Conservation (phyloP, 2,329 filamentous ascomycete species). For the Colletotrichum ledebouriae region DNA sequence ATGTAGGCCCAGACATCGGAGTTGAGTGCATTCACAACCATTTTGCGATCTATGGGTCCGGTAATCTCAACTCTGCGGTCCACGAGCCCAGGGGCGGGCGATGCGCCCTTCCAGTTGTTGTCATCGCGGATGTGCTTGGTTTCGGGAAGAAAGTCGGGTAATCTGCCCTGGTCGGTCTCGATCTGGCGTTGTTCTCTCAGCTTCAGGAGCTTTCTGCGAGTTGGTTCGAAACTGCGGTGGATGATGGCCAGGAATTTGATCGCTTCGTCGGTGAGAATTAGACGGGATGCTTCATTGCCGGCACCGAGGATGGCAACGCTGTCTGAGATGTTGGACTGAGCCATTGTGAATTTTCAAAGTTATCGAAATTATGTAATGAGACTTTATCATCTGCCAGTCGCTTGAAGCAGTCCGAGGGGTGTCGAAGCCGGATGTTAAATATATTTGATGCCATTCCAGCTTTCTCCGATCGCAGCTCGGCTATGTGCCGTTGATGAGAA, state of each 20-base stretch:
- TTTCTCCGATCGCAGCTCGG: constrained; percentile 13
- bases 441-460: neutral
- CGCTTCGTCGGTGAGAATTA: constrained; percentile 87
- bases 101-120: constrained; percentile 86
- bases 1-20: constrained; percentile 94
- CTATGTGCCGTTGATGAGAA: constrained; percentile 34
- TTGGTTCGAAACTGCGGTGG: constrained; percentile 87
- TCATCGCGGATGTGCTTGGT: constrained; percentile 91
- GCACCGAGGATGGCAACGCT: constrained; percentile 82
- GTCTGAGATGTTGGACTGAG: constrained; percentile 11
- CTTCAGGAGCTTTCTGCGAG: constrained; percentile 84
- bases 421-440: constrained; percentile 5
- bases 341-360: neutral
- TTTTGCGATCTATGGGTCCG: constrained; percentile 90
- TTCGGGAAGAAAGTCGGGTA: constrained; percentile 90
- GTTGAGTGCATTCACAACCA: constrained; percentile 94
- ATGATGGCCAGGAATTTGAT: constrained; percentile 86
- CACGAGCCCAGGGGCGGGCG: constrained; percentile 85
- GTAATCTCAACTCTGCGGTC: constrained; percentile 92
- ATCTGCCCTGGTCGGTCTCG: constrained; percentile 84
- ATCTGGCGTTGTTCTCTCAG: constrained; percentile 83
- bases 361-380: neutral
- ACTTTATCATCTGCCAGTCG: too few species aligned
- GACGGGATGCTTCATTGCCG: constrained; percentile 78
- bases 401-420: neutral